Conservation (phyloP, 1,284 basidiomycete species). For the Chalciporus sp. region DNA sequence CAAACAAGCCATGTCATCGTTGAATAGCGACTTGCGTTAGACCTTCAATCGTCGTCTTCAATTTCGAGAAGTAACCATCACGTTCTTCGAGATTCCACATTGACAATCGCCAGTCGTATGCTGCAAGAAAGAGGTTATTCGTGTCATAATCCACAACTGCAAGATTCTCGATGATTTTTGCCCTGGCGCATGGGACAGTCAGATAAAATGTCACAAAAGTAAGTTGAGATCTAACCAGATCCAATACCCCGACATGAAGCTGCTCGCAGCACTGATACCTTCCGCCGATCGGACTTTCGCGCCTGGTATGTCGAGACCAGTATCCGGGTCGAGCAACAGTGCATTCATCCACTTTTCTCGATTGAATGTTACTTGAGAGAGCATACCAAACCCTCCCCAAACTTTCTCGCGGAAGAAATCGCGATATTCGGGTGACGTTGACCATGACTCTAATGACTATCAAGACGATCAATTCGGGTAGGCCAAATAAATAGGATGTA, state of each 20-base stretch:
- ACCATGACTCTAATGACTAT: conserved; percentile 85
- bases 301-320: conserved; percentile 90
- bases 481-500: background rate
- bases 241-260: conserved; percentile 95
- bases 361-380: conserved; percentile 85
- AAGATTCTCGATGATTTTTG: conserved; percentile 92
- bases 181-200: conserved; percentile 46
- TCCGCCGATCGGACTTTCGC: conserved; percentile 92
- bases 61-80: conserved; percentile 89
- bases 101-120: conserved; percentile 93
- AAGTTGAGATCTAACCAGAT: conserved; percentile 63
- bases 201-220: background rate
- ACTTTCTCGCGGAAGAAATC: conserved; percentile 83
- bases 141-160: conserved; percentile 91
- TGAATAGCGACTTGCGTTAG: conserved; percentile 57
- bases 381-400: conserved; percentile 88
- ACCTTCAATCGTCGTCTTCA: conserved; percentile 86
- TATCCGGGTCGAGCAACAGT: conserved; percentile 88
- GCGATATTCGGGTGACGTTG: conserved; percentile 76
- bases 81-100: conserved; percentile 90
- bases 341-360: conserved; percentile 88
- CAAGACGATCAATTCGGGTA: background rate
- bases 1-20: background rate
- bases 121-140: conserved; percentile 84
- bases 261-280: conserved; percentile 87